Base-by-base conservation (phyloP, 139 green algal genomes). In the Asterochloris sp. region DNA sequence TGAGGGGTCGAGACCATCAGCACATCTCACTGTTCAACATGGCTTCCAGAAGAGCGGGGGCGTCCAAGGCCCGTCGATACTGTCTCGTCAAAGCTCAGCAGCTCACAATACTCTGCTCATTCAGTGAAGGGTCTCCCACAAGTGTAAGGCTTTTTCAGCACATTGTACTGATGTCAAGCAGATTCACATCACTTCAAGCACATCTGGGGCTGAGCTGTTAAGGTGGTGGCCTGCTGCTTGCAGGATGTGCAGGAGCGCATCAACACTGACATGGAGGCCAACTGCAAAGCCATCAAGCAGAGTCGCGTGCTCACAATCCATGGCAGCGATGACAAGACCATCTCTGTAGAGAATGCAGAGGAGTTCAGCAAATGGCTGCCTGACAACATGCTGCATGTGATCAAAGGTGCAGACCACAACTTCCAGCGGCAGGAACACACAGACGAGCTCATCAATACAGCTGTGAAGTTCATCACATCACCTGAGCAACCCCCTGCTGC, bases 361-460 rank as follows among this genome's bases (percentile, higher is more conserved):
- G 62, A 74, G 63, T 75, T 82, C 73, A 62, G 8, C 0, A 63
- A 73, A 15, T 27, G 69, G 14, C 61, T 82, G 24, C 21, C 13
- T 13, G 21, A 62, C 19, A 61, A 82, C n/a, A 62, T 29, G 63
- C 78, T 82, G 63, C 24, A 16, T 62, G 63, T 82, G 13, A 82
- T 82, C 62, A 62, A 82, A 29, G 78, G 78, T n/a, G 78, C 78
- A 17, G 69, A 66, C 17, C 78, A 82, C 78, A 80, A 69, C 12
- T 80, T 69, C 28, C 13, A 69, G 15, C 24, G 15, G 14, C 24
- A 12, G 13, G 19, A 69, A 23, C 76, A 80, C 11, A 26, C 76
- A 69, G n/a, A 69, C 10, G 60, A 80, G 61, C 23, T 80, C 24
- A 69, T 80, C 19, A 24, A 69, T 14, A 10, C 47, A 16, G 60